Base-by-base conservation (phyloP, 1,284 basidiomycete species). In the Sanghuangporus weigelae region DNA sequence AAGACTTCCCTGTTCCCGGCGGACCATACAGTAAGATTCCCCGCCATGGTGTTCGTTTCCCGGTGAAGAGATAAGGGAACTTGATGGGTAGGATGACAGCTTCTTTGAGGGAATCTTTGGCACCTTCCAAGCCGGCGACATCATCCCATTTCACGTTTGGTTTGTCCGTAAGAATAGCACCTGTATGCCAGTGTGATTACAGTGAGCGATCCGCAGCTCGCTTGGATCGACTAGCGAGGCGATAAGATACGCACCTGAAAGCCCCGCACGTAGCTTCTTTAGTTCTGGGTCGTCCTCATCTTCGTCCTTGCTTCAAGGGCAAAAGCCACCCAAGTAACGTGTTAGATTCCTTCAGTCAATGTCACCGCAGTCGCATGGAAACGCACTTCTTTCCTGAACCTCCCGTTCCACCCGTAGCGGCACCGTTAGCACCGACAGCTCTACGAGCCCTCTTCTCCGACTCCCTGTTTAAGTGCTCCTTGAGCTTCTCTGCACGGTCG, bases 71-170 rank as follows among this genome's bases (percentile, higher is more conserved):
- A 76, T 98, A 95, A 0, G 96, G 96, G 72, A 98, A 98, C 76
- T 98, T 98, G 83, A 98, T 98, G 6, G 96, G 96, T 23, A 99
- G 81, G 72, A 99, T 98, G 73, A 99, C 97, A 42, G 97, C 96
- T 75, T 99, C 96, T 76, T 99, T 98, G 70, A 99, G 79, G 11
- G 96, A 86, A 63, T 96, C 95, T 77, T 99, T 99, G 40, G 96
- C 96, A 46, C 86, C 90, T 71, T 95, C 92, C 7, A 99, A 83
- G 59, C 96, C 96, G 7, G 96, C 96, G 49, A 99, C 96, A 74
- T 99, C 96, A 73, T 98, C 95, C 96, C 96, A 99, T 71, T 89
- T 89, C 26, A 99, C 92, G 74, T 99, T 95, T 16, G 96, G 96
- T 68, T 89, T 97, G 78, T 99, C 97, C 11, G 90, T 84, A 16